These are phyloP conservation scores for Chaetomium sp. DNA, from an alignment of 2,329 filamentous ascomycete species.

Conservation along the genomic window DNA sequence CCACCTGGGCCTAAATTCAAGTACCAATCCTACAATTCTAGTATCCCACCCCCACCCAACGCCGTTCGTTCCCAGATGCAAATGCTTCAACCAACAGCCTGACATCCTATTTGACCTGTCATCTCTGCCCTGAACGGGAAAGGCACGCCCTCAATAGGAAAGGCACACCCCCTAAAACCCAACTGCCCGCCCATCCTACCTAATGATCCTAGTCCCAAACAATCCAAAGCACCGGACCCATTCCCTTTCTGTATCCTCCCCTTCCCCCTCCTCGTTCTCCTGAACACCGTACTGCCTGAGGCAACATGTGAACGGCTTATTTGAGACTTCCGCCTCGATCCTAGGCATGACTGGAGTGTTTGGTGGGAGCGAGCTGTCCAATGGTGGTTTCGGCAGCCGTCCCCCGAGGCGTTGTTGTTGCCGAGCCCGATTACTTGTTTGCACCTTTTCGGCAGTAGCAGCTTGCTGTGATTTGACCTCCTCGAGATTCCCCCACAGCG, in stretches of 20 bases:
- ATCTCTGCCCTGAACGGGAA: no score
- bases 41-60: no score
- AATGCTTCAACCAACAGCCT: no score
- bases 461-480: slow-evolving; percentile 50
- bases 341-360: slow-evolving; percentile 11
- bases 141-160: no score
- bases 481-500: slow-evolving; percentile 81
- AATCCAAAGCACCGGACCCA: slow-evolving; percentile 23
- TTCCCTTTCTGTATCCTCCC: slow-evolving; percentile 12
- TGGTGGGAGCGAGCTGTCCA: slow-evolving; percentile 14
- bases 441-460: slow-evolving; percentile 19
- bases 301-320: slow-evolving; percentile 62
- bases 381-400: slow-evolving; percentile 5
- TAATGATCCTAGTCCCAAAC: slow-evolving; percentile 23
- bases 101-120: no score
- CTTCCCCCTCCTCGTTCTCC: slow-evolving; percentile 34
- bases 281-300: slow-evolving; percentile 60
- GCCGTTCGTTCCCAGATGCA: no score
- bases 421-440: slow-evolving; percentile 1
- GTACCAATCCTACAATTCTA: no score
- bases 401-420: not conserved
- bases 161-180: no score
- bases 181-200: not conserved
- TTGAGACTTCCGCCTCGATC: slow-evolving; percentile 34
- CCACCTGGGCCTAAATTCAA: no score